phyloP scores from a whole-genome alignment of 2,329 filamentous ascomycete species.

The Leptographium procerum region DNA sequence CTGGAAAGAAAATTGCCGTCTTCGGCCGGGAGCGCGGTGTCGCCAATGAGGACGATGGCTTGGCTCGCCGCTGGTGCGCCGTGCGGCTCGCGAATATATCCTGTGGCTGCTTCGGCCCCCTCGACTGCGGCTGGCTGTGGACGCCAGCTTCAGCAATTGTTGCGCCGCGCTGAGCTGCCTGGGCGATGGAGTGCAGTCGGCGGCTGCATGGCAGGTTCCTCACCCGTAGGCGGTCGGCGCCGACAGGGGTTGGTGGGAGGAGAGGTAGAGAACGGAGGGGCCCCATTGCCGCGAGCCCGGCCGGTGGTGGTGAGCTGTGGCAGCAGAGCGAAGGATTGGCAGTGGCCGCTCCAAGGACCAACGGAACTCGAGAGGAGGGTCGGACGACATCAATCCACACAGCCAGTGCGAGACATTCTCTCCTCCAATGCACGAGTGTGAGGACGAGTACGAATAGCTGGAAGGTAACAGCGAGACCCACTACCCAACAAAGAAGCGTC shows the following conservation, averaged over 20 bases:
- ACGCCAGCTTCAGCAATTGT: no score
- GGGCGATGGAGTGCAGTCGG: neutral
- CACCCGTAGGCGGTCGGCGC: no score
- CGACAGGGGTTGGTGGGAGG: no score
- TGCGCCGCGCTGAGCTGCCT: no score
- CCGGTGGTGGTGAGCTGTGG: no score
- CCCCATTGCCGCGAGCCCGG: neutral
- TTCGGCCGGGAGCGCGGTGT: conserved; percentile 14
- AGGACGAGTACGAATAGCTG: no score
- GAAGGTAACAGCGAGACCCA: neutral
- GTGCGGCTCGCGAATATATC: no score
- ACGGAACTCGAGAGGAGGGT: neutral
- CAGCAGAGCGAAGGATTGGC: neutral
- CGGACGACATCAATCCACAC: neutral
- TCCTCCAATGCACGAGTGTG: neutral
- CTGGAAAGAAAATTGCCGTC: conserved; percentile 51
- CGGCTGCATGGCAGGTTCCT: neutral
- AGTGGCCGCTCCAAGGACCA: neutral
- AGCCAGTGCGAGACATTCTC: neutral
- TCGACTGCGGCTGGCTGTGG: no score
- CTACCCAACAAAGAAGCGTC: neutral
- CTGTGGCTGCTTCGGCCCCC: no score
- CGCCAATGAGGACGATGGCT: neutral
- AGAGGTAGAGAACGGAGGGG: neutral
- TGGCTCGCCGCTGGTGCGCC: neutral